These are phyloP conservation scores for Mentha longifolia DNA, from an alignment of 257 asterid species.

Conservation along the genomic window DNA sequence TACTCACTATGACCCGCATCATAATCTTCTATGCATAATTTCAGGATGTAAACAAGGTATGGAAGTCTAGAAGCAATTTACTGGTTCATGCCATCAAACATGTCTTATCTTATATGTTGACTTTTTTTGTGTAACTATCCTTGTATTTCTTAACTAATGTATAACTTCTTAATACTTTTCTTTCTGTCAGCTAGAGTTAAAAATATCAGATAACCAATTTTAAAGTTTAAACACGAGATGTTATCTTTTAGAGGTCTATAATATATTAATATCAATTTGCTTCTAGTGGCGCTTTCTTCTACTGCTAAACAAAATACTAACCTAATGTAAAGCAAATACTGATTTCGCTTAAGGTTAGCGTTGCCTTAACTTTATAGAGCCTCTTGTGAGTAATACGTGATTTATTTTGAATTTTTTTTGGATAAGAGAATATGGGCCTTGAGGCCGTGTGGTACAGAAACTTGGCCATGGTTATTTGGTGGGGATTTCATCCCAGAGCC, in stretches of 20 bases:
- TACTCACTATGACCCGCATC: constrained; percentile 94
- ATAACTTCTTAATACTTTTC: not conserved
- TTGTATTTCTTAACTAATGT: constrained; percentile 18
- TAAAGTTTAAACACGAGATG: constrained; percentile 11
- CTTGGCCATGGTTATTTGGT: constrained; percentile 23
- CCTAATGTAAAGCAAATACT: constrained; percentile 12
- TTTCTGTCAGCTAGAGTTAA: constrained; percentile 25
- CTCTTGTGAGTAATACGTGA: not conserved
- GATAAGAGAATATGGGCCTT: not conserved
- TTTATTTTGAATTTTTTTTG: not conserved
- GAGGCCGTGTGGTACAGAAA: not conserved
- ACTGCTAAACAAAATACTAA: constrained; percentile 20
- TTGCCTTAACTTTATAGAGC: constrained; percentile 1
- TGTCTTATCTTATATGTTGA: constrained; percentile 11
- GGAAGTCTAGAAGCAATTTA: constrained; percentile 26
- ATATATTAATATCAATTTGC: constrained; percentile 23
- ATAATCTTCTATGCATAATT: constrained; percentile 79
- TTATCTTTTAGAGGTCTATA: constrained; percentile 24
- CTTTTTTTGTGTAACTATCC: constrained; percentile 25
- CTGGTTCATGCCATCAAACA: constrained; percentile 11
- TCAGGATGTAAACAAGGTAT: constrained; percentile 83
- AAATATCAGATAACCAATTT: constrained; percentile 6
- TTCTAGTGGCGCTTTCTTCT: constrained; percentile 24
- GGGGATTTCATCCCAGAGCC: constrained; percentile 20
- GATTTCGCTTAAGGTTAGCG: constrained; percentile 6